phyloP scores from a whole-genome alignment of 2,329 filamentous ascomycete genomes.

The Penicillium frequentans region DNA sequence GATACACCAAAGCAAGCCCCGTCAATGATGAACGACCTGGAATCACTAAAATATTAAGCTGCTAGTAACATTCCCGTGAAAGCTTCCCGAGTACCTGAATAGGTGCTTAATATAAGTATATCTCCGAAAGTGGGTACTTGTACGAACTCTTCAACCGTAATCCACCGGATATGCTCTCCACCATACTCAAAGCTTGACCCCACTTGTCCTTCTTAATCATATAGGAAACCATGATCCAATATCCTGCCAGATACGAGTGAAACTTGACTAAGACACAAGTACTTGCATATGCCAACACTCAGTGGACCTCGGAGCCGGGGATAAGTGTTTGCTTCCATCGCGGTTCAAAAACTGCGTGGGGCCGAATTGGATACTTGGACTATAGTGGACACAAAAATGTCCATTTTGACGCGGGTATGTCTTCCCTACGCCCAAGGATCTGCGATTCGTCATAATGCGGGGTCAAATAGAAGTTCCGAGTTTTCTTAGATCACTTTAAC shows the following conservation, averaged over 20 bases:
- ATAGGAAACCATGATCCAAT: background rate
- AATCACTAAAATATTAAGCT: too few species aligned
- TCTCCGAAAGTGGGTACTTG: too few species aligned
- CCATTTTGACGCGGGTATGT: background rate
- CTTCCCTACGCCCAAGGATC: background rate
- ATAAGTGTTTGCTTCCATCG: background rate
- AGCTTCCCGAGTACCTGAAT: too few species aligned
- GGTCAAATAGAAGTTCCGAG: background rate
- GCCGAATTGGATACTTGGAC: background rate
- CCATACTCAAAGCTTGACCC: background rate
- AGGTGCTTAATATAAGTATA: too few species aligned
- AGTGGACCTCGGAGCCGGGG: background rate
- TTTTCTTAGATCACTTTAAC: background rate
- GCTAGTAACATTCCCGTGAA: too few species aligned
- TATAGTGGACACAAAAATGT: background rate
- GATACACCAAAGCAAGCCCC: too few species aligned
- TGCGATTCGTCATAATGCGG: background rate
- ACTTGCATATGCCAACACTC: background rate
- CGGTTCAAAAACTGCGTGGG: background rate
- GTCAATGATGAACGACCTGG: fast-evolving
- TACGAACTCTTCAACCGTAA: too few species aligned
- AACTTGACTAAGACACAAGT: background rate
- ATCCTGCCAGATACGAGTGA: background rate
- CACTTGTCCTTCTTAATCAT: background rate
- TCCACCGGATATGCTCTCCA: background rate